Evolutionary conservation across 2,329 filamentous ascomycete species (phyloP), one percentile per base, ranked within the genome.

Genomic region (Xylaria sp.): DNA sequence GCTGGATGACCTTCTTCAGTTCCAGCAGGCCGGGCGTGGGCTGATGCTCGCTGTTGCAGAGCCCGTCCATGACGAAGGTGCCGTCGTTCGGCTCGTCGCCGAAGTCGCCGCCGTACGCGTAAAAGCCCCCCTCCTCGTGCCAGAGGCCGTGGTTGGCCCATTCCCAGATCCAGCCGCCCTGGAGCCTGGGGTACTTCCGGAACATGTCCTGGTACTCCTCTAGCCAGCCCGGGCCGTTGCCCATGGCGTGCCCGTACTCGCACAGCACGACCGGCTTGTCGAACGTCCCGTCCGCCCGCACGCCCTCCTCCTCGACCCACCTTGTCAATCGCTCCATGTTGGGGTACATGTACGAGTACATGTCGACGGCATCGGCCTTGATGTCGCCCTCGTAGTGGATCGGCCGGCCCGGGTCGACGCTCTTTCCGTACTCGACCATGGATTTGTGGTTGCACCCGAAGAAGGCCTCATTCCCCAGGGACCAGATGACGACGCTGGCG

Each of bases 401-500:
- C 0, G 78, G 78, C 21, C 85, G 74, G 19, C 76, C 81, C 2
- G 75, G 71, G 62, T 88, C 85, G 29, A 78, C 76, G 0, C 70
- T 65, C 56, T 83, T 84, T 63, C 84, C 81, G 70, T 77, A 84
- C 4, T 81, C 69, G 55, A 85, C 84, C 86, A 89, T 89, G 9
- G 81, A 80, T 37, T 74, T 74, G 57, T 85, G 82, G 59, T 89
- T 89, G 6, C 75, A 72, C 0, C 86, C 86, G 54, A 85, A 88
- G 69, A 87, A 88, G 0, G 84, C 80, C 65, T 89, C 86, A 56
- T 89, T 89, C 0, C 86, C 86, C 0, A 89, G 70, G 38, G 82
- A 85, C 86, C 86, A 89, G 41, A 88, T 78, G 37, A 88, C 80
- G 13, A 89, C 76, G n/a, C 78, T 84, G 1, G 85, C 74, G 55